Base-by-base conservation (phyloP, 257 asterid genomes). In the Ehretia macrophylla region DNA sequence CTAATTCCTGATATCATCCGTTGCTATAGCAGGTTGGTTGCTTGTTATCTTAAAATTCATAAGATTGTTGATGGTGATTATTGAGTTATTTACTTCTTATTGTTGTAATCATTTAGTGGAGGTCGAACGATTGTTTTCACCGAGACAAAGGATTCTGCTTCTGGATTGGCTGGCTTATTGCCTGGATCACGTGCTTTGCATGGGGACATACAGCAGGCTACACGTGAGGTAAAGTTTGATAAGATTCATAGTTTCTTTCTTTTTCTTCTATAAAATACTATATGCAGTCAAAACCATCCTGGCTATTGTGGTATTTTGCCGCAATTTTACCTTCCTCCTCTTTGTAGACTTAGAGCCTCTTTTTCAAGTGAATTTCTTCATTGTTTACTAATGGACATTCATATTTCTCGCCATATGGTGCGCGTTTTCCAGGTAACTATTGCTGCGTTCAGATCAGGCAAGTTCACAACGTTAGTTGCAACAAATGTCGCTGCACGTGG, bases 401-500 rank as follows among this genome's bases (percentile, higher is more conserved):
- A 32, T 56, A 56, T n/a, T 27, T 27, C 6, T 6, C 35, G 4
- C 35, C 2, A 18, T 18, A 8, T 17, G 16, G 21, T 49, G 23
- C n/a, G 17, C 22, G 8, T n/a, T 52, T 65, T 72, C 40, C 77
- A 93, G 99, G 92, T 85, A 49, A 93, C 99, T 20, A 86, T 93
- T 55, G 42, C 74, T 49, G 96, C 94, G 60, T 93, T 93, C 71
- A 85, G 97, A 81, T 83, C 94, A 40, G 99, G 97, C 39, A 86
- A 86, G 67, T 93, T 93, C 74, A 50, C 63, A 27, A 85, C 87
- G 14, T 84, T 93, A 55, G 99, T 93, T 59, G 97, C 97, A 64
- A 93, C 99, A 19, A 89, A 93, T 75, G 97, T 93, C 12, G 99
- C 96, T 10, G 99, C 99, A 12, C 85, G 99, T 56, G 99, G 99